Evolutionary conservation across 2,329 filamentous ascomycete species (phyloP).

Genomic region (Massarina eburnea): DNA sequence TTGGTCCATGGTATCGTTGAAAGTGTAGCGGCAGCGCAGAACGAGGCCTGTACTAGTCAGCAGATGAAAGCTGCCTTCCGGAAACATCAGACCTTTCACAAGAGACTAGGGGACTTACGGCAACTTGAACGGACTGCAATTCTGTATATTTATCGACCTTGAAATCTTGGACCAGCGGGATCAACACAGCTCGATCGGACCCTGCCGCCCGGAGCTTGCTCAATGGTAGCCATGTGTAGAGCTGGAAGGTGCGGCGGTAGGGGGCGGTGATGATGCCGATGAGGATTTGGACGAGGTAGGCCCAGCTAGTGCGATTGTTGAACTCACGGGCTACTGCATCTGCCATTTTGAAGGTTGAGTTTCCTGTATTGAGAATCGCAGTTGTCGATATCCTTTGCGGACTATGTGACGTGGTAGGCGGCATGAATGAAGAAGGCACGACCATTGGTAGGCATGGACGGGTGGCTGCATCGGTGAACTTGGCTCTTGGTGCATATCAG

Average conservation of each 20-base stretch:
- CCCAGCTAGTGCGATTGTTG: no score
- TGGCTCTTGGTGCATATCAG: no score
- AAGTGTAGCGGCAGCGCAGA: conserved; percentile 30
- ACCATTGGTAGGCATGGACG: no score
- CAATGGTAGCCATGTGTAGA: conserved; percentile 33
- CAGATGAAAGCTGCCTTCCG: not conserved
- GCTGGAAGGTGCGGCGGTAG: conserved; percentile 32
- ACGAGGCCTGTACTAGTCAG: conserved; percentile 20
- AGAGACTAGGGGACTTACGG: conserved; percentile 13
- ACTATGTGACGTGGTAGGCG: no score
- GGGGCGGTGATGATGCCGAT: conserved; percentile 24
- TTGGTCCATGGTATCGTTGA: conserved; percentile 23
- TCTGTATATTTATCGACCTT: conserved; percentile 32
- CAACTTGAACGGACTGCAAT: conserved; percentile 28
- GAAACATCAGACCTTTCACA: not conserved
- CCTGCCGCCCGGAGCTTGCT: conserved; percentile 20
- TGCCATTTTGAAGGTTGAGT: no score
- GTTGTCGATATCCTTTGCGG: no score
- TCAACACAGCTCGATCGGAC: conserved; percentile 18
- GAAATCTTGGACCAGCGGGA: conserved; percentile 23
- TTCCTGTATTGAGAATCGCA: no score
- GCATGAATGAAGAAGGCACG: no score
- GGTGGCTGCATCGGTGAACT: no score
- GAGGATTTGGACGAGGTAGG: not conserved
- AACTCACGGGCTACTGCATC: no score